Conservation (phyloP, 495 filamentous ascomycete species). For the Talaromyces adpressus region DNA sequence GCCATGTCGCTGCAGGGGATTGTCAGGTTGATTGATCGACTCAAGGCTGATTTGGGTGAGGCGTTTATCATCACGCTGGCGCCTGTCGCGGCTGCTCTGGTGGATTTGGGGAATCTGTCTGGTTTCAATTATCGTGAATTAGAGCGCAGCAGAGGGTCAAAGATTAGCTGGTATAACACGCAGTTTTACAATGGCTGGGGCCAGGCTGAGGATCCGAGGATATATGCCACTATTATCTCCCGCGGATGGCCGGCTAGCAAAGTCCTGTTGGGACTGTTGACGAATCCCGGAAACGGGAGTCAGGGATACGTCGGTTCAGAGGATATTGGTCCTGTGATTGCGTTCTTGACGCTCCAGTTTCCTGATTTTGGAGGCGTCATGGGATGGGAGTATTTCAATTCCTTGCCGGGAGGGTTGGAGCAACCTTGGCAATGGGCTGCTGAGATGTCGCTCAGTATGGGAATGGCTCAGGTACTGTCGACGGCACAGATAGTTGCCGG, state of each 20-base stretch:
- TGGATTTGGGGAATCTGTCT: constrained; percentile 53
- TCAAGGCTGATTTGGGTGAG: constrained; percentile 64
- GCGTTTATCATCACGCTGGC: constrained; percentile 70
- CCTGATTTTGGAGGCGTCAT: constrained; percentile 70
- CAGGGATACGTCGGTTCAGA: constrained; percentile 49
- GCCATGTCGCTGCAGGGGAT: constrained; percentile 63
- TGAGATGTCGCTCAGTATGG: constrained; percentile 45
- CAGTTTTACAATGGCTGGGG: constrained; percentile 88
- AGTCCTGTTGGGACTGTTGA: constrained; percentile 66
- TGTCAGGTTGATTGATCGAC: constrained; percentile 60
- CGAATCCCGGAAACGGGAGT: constrained; percentile 59
- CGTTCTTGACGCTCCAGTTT: constrained; percentile 41
- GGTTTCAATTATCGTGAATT: constrained; percentile 68
- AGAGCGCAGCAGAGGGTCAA: constrained; percentile 53
- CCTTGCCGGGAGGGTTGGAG: constrained; percentile 45
- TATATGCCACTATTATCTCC: constrained; percentile 58
- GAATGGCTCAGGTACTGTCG: constrained; percentile 34
- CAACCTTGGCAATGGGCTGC: constrained; percentile 69
- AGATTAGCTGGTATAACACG: constrained; percentile 74
- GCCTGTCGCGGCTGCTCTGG: constrained; percentile 68
- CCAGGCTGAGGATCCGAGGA: constrained; percentile 45
- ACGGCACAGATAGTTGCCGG: constrained; percentile 24
- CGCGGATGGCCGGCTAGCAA: constrained; percentile 58
- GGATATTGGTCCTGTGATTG: constrained; percentile 34
- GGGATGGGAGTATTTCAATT: constrained; percentile 87